Conservation (phyloP, 441 rosid species). For the Cnidoscolus chayamansa region DNA sequence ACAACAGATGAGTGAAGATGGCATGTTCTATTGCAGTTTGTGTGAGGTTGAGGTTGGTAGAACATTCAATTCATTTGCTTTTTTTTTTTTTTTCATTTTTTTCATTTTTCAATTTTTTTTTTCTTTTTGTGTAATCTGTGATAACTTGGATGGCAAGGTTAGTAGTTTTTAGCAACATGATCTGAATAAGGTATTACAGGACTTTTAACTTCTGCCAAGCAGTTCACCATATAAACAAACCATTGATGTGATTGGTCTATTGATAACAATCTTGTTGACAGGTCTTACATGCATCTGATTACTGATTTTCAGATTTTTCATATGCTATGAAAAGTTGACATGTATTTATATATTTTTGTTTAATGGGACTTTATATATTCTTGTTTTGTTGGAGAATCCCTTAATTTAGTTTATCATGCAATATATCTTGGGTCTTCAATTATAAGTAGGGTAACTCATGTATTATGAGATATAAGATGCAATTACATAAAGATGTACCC, state of each 20-base stretch:
- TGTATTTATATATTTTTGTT: no score
- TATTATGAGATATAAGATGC: no score
- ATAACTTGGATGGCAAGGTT: background rate
- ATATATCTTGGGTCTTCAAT: no score
- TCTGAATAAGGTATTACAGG: background rate
- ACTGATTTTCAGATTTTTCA: background rate
- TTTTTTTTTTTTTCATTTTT: background rate
- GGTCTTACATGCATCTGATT: background rate
- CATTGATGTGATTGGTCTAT: background rate
- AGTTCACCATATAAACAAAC: background rate
- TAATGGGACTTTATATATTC: no score
- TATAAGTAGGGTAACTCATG: no score
- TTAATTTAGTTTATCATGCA: no score
- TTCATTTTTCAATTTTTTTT: background rate
- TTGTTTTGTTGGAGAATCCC: no score
- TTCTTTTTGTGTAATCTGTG: background rate
- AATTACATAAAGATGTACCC: no score
- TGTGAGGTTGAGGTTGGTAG: slow-evolving; percentile 89
- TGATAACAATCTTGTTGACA: background rate
- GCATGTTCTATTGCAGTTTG: slow-evolving; percentile 95
- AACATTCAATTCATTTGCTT: slow-evolving; percentile 7
- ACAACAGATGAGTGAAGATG: slow-evolving; percentile 82
- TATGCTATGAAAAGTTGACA: background rate
- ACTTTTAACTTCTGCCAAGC: background rate
- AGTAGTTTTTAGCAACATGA: background rate